phyloP scores from a whole-genome alignment of 257 asterid species.

The Penstemon davidsonii region DNA sequence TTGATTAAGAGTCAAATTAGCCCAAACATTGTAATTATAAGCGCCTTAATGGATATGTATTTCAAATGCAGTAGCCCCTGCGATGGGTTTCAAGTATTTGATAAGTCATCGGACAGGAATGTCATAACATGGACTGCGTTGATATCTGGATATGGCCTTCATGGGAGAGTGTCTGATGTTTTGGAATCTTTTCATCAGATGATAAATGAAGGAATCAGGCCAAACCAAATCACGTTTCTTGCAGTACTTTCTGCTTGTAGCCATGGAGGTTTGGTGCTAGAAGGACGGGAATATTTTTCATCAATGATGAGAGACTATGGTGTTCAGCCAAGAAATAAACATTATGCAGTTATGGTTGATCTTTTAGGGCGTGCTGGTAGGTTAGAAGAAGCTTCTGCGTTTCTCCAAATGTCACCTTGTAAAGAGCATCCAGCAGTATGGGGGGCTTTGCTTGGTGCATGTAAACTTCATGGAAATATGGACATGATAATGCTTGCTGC shows the following conservation, averaged over 20 bases:
- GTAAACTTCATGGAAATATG: constrained; percentile 74
- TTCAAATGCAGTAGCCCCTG: constrained; percentile 87
- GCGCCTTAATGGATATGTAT: constrained; percentile 95
- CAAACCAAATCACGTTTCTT: constrained; percentile 85
- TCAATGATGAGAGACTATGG: constrained; percentile 76
- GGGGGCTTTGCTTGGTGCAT: constrained; percentile 90
- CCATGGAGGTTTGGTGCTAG: constrained; percentile 79
- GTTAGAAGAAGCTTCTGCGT: constrained; percentile 72
- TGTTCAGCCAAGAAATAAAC: constrained; percentile 72
- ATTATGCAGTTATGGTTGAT: constrained; percentile 85
- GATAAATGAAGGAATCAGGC: constrained; percentile 78
- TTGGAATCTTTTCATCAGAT: constrained; percentile 62
- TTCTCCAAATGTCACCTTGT: constrained; percentile 55
- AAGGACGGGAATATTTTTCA: constrained; percentile 69
- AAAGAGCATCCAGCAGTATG: constrained; percentile 83
- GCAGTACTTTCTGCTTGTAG: constrained; percentile 90
- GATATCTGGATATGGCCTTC: constrained; percentile 84
- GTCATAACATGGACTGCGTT: constrained; percentile 88
- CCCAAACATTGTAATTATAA: constrained; percentile 65
- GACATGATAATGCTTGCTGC: constrained; percentile 81
- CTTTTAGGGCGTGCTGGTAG: constrained; percentile 88
- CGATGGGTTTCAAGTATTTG: constrained; percentile 68
- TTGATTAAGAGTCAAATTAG: constrained; percentile 64
- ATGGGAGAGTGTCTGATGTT: constrained; percentile 73
- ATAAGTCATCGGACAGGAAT: constrained; percentile 62